These are phyloP conservation scores for Apiospora saccharicola DNA, from an alignment of 2,329 filamentous ascomycete genomes.

Conservation along the genomic window DNA sequence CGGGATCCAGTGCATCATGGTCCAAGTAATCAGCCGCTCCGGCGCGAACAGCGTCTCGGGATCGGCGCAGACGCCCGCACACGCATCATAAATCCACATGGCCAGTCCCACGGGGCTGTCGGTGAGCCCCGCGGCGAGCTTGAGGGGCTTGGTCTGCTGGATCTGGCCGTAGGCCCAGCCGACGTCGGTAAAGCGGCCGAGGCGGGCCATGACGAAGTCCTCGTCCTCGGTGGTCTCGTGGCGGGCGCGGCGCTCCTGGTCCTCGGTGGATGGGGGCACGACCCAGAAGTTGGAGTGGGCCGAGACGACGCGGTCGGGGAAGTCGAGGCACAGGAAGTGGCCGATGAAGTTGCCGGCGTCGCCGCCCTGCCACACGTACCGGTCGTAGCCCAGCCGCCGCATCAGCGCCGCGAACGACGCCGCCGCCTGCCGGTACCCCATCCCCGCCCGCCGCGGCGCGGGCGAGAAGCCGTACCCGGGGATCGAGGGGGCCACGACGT, in stretches of 20 bases:
- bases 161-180: slow-evolving; percentile 34
- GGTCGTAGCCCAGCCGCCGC: slow-evolving; percentile 47
- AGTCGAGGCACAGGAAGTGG: slow-evolving; percentile 1
- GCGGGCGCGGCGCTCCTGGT: slow-evolving; percentile 22
- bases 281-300: slow-evolving; percentile 34
- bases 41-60: slow-evolving; percentile 17
- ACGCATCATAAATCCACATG: slow-evolving; percentile 38
- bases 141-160: slow-evolving; percentile 38
- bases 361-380: slow-evolving; percentile 44
- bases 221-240: slow-evolving; percentile 26
- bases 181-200: slow-evolving; percentile 24
- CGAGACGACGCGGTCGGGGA: slow-evolving; percentile 17
- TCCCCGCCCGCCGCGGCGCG: slow-evolving; percentile 39
- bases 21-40: slow-evolving; percentile 33
- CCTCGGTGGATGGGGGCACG: slow-evolving; percentile 30
- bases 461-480: slow-evolving; percentile 55
- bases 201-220: slow-evolving; percentile 27
- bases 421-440: slow-evolving; percentile 41
- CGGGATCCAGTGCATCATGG: slow-evolving; percentile 36
- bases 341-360: slow-evolving; percentile 21
- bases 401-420: slow-evolving; percentile 48
- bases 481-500: slow-evolving; percentile 54
- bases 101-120: slow-evolving; percentile 43
- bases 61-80: background rate
- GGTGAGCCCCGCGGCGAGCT: slow-evolving; percentile 37